Evolutionary conservation across 306 rosid genomes (phyloP).

Genomic region (Hippophae rhamnoides): DNA sequence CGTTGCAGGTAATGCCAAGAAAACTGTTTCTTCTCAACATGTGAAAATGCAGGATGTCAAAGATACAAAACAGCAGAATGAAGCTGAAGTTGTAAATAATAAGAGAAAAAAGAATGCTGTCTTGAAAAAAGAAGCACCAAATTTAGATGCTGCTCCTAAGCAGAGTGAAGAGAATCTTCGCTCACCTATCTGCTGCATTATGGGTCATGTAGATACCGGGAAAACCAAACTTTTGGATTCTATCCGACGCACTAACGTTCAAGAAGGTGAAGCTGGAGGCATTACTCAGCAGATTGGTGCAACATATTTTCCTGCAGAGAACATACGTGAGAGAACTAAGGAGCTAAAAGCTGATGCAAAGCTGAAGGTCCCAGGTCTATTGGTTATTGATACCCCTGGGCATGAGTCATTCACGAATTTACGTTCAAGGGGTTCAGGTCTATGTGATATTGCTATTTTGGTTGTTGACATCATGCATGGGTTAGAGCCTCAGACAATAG

Average conservation of each 20-base stretch:
- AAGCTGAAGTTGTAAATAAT: slow-evolving; percentile 27
- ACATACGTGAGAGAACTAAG: slow-evolving; percentile 87
- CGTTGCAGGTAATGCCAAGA: slow-evolving; percentile 26
- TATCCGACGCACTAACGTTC: slow-evolving; percentile 80
- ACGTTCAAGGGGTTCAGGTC: slow-evolving; percentile 89
- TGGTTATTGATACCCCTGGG: slow-evolving; percentile 96
- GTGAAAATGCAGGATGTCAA: slow-evolving; percentile 28
- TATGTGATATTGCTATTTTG: slow-evolving; percentile 91
- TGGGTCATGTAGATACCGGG: slow-evolving; percentile 99
- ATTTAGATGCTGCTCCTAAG: slow-evolving; percentile 31
- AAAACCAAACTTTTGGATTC: slow-evolving; percentile 92
- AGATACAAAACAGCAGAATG: slow-evolving; percentile 27
- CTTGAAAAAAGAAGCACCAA: slow-evolving; percentile 19
- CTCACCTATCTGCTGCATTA: slow-evolving; percentile 96
- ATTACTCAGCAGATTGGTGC: slow-evolving; percentile 99
- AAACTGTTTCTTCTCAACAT: slow-evolving; percentile 30
- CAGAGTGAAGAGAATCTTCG: slow-evolving; percentile 66
- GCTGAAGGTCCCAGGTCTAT: slow-evolving; percentile 80
- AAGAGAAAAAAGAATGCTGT: slow-evolving; percentile 23
- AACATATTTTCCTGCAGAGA: slow-evolving; percentile 86
- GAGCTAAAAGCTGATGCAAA: slow-evolving; percentile 94
- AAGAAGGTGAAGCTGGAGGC: slow-evolving; percentile 98
- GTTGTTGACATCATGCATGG: slow-evolving; percentile 99
- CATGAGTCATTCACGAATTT: slow-evolving; percentile 86
- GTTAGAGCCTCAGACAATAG: slow-evolving; percentile 87